These are phyloP conservation scores for Erysiphe neolycopersici DNA, from an alignment of 2,329 filamentous ascomycete species.

Conservation along the genomic window DNA sequence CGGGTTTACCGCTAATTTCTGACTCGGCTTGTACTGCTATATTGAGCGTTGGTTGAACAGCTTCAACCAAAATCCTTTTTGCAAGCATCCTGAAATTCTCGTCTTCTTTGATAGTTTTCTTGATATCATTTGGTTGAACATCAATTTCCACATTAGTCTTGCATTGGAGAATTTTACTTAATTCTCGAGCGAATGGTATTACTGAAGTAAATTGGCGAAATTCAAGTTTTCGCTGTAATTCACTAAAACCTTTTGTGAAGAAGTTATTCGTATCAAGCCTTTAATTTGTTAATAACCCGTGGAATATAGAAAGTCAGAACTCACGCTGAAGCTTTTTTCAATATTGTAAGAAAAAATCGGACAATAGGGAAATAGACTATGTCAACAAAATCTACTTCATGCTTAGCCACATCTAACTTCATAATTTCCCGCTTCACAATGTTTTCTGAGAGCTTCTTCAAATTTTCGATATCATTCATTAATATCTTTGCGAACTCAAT, in stretches of 20 bases:
- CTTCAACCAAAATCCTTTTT: constrained; percentile 57
- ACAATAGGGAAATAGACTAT: constrained; percentile 77
- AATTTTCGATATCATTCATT: constrained; percentile 47
- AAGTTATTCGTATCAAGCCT: constrained; percentile 36
- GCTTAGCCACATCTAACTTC: constrained; percentile 51
- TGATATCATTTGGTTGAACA: constrained; percentile 16
- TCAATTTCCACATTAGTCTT: not conserved
- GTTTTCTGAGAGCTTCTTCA: constrained; percentile 41
- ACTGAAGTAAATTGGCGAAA: constrained; percentile 28
- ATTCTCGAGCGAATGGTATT: constrained; percentile 27
- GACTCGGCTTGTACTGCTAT: constrained; percentile 53
- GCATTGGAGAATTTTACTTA: constrained; percentile 24
- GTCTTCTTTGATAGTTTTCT: constrained; percentile 25
- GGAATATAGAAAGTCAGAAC: constrained; percentile 15
- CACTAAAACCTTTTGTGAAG: constrained; percentile 25
- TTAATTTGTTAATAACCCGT: constrained; percentile 15
- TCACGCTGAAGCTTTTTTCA: constrained; percentile 61
- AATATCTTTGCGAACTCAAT: constrained; percentile 69
- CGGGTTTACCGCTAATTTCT: constrained; percentile 45
- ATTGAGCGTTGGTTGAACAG: constrained; percentile 53
- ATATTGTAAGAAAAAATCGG: constrained; percentile 45
- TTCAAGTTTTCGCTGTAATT: constrained; percentile 25
- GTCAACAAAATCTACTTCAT: constrained; percentile 59
- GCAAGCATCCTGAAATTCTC: constrained; percentile 64
- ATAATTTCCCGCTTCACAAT: constrained; percentile 50